These are phyloP conservation scores for Mortierella hygrophila DNA, from an alignment of 192 early-diverging fungal genomes.

Conservation along the genomic window DNA sequence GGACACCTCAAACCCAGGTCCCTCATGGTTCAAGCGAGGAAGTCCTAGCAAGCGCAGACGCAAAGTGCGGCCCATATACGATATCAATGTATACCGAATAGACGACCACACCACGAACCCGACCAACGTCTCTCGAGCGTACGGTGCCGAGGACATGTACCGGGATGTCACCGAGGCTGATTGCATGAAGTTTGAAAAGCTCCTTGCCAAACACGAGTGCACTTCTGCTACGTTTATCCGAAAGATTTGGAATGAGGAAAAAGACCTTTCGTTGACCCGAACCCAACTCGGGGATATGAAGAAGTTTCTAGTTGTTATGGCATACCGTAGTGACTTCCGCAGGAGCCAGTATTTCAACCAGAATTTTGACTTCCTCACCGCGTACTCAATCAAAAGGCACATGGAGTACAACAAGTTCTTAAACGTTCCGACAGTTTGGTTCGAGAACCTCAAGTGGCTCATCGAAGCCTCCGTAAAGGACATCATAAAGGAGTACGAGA, in stretches of 20 bases:
- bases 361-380: conserved; percentile 15
- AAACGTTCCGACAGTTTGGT: conserved; percentile 31
- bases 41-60: conserved; percentile 8
- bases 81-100: conserved; percentile 37
- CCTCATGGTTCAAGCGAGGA: conserved; percentile 3
- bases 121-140: conserved; percentile 17
- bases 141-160: conserved; percentile 42
- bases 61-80: conserved; percentile 12
- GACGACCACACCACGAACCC: not conserved
- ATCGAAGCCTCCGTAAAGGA: conserved; percentile 31
- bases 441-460: not conserved
- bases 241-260: conserved; percentile 12
- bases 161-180: conserved; percentile 34
- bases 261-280: conserved; percentile 24
- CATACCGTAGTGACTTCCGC: conserved; percentile 30
- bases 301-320: conserved; percentile 43
- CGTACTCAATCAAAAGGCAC: conserved; percentile 7
- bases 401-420: conserved; percentile 26
- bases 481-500: conserved; percentile 9
- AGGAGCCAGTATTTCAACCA: conserved; percentile 34
- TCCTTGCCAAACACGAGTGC: conserved; percentile 28
- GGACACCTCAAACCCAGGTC: conserved; percentile 12
- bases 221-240: conserved; percentile 32
- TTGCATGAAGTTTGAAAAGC: conserved; percentile 47
- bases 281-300: conserved; percentile 20